Conservation (phyloP, 805 yeast genomes). For the Zygoascus ofunaensis region DNA sequence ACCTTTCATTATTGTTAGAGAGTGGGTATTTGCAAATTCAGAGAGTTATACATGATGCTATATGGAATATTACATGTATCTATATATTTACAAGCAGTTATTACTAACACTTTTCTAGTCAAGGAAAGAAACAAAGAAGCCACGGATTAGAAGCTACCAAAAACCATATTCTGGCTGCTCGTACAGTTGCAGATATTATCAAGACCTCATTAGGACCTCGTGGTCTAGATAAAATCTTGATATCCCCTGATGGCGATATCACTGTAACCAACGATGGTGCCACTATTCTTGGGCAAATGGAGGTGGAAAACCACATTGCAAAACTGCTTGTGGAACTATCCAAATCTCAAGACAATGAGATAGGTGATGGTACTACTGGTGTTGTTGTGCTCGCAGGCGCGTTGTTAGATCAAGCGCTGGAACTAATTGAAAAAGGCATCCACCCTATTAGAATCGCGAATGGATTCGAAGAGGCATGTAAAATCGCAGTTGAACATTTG, state of each 20-base stretch:
- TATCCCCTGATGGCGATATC: conserved; percentile 94
- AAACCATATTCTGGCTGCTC: conserved; percentile 85
- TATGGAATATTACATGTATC: too few relatives aligned
- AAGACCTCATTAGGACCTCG: conserved; percentile 94
- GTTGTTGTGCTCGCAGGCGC: conserved; percentile 96
- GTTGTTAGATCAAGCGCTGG: conserved; percentile 85
- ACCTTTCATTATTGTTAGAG: conserved; percentile 95
- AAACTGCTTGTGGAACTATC: conserved; percentile 89
- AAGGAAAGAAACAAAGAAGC: conserved; percentile 49
- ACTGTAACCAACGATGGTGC: conserved; percentile 99
- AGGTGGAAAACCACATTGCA: conserved; percentile 91
- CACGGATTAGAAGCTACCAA: conserved; percentile 74
- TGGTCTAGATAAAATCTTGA: conserved; percentile 93
- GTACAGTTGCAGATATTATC: conserved; percentile 86
- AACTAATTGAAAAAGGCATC: conserved; percentile 90
- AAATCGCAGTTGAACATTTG: conserved; percentile 70
- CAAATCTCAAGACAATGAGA: conserved; percentile 93
- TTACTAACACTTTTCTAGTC: conserved; percentile 21
- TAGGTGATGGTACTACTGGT: conserved; percentile 99
- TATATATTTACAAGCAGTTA: too few relatives aligned
- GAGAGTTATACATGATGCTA: too few relatives aligned
- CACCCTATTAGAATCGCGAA: conserved; percentile 96
- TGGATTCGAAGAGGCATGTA: conserved; percentile 96
- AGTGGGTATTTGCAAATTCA: conserved; percentile 36
- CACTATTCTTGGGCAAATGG: conserved; percentile 92